These are phyloP conservation scores for Microbotryum intermedium DNA, from an alignment of 1,284 basidiomycete species.

Conservation along the genomic window DNA sequence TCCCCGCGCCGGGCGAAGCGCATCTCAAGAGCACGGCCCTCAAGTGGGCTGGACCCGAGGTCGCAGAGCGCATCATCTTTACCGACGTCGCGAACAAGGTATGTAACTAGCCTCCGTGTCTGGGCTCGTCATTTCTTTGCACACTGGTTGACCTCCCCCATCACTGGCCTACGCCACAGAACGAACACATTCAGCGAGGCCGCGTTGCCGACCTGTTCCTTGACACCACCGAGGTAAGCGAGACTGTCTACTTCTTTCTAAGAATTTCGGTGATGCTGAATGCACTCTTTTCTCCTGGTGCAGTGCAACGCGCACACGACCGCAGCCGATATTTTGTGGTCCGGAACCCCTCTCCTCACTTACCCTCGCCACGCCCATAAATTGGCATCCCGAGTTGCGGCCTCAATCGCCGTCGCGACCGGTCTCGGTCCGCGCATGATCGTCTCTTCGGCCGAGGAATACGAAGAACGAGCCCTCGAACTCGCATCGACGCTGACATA, in stretches of 20 bases:
- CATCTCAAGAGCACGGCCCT: constrained; percentile 49
- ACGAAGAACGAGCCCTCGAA: constrained; percentile 50
- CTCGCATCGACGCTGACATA: constrained; percentile 45
- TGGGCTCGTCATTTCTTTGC: neutral
- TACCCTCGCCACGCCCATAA: constrained; percentile 52
- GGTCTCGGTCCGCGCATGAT: constrained; percentile 52
- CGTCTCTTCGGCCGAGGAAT: constrained; percentile 46
- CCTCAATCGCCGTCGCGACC: constrained; percentile 52
- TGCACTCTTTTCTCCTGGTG: neutral
- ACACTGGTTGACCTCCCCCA: neutral
- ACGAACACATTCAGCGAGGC: constrained; percentile 50
- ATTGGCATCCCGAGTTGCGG: constrained; percentile 55
- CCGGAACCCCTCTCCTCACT: constrained; percentile 54
- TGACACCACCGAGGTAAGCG: constrained; percentile 52
- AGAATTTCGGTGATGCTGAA: neutral
- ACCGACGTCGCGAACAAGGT: constrained; percentile 47
- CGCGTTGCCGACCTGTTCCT: constrained; percentile 53
- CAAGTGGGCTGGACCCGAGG: constrained; percentile 50
- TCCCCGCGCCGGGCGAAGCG: constrained; percentile 51
- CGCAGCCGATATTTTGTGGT: constrained; percentile 55
- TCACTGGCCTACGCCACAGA: constrained; percentile 38
- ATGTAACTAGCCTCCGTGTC: no score
- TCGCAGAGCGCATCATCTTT: constrained; percentile 51
- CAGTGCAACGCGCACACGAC: constrained; percentile 58
- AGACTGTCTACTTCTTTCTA: neutral